Evolutionary conservation across 805 yeast genomes (phyloP).

Genomic region (Candida nemodendra): DNA sequence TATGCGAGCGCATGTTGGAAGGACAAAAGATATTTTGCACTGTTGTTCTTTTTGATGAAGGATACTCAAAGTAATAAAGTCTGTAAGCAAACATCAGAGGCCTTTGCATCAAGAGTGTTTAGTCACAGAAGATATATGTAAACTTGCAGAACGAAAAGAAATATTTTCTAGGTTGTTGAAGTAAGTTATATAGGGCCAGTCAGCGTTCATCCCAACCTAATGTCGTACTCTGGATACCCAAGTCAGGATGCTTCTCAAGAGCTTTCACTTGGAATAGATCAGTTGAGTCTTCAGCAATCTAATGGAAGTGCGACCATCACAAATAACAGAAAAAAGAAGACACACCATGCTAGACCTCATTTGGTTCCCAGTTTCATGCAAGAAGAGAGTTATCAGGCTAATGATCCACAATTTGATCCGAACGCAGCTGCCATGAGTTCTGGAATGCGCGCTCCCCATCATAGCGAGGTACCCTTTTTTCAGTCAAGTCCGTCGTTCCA

Average conservation of each 20-base stretch:
- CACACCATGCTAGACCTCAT: constrained; percentile 29
- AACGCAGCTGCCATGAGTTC: constrained; percentile 33
- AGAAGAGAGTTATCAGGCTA: constrained; percentile 3
- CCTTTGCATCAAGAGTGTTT: too few species aligned
- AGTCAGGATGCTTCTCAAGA: constrained; percentile 5
- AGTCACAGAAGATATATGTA: too few species aligned
- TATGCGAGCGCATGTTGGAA: too few species aligned
- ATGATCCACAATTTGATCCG: constrained; percentile 28
- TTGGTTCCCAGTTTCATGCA: constrained; percentile 17
- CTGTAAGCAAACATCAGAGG: too few species aligned
- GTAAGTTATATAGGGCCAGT: too few species aligned
- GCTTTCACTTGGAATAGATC: constrained; percentile 14
- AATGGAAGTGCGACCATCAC: neutral
- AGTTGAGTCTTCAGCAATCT: constrained; percentile 11
- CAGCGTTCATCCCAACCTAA: too few species aligned
- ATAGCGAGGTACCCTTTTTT: constrained; percentile 4
- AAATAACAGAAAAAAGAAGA: constrained; percentile 20
- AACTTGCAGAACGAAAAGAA: too few species aligned
- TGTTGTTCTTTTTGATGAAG: too few species aligned
- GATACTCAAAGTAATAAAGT: too few species aligned
- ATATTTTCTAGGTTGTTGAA: too few species aligned
- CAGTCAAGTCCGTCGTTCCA: neutral
- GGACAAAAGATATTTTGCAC: too few species aligned
- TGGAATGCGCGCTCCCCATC: constrained; percentile 28
- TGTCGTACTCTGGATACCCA: constrained; percentile 4